Base-by-base conservation (phyloP, 352 stramenopile species). In the Pythium folliculosum region DNA sequence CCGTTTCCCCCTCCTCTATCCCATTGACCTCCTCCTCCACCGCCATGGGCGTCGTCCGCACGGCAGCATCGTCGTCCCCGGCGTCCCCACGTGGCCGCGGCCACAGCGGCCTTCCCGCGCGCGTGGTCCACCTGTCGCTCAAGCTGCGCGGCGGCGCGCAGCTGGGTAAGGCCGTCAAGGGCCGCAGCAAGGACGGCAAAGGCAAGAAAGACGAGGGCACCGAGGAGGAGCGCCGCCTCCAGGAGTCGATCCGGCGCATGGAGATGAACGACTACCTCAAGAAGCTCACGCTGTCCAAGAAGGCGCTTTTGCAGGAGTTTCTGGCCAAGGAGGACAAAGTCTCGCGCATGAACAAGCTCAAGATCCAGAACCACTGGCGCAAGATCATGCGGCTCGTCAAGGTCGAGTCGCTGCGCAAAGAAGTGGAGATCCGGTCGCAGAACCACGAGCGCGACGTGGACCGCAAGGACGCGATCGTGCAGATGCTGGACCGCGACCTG, bases 351-450 rank as follows among this genome's bases (percentile, higher is more conserved):
- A 97, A 94, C 76, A 90, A 88, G 61, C 78, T 96, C 53, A 98
- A 98, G 67, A 97, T 98, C 69, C 88, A 98, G 62, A 98, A 97
- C 71, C 92, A 98, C 65, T 98, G 93, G 93, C 84, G 94, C 53
- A 97, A 97, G 73, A 98, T 98, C 72, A 97, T 98, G 92, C 81
- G 94, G n/a, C 78, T 98, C 0, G 88, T 96, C 56, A 98, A 98
- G 72, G 87, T 97, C 56, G 89, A 97, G 65, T 78, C 82, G 10
- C 78, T 98, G 43, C 82, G 90, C 58, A 97, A 97, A 61, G 91
- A 97, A 47, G 93, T 98, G 12, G 93, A 98, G 68, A 90, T 98
- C 60, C 82, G 84, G 2, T 89, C 83, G 23, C 93, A 98, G 62
- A 97, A 97, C 74, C 94, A 98, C 76, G 94, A 98, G 76, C 89